These are phyloP conservation scores for Wickerhamiella nectarea DNA, from an alignment of 805 yeast genomes.

Conservation along the genomic window DNA sequence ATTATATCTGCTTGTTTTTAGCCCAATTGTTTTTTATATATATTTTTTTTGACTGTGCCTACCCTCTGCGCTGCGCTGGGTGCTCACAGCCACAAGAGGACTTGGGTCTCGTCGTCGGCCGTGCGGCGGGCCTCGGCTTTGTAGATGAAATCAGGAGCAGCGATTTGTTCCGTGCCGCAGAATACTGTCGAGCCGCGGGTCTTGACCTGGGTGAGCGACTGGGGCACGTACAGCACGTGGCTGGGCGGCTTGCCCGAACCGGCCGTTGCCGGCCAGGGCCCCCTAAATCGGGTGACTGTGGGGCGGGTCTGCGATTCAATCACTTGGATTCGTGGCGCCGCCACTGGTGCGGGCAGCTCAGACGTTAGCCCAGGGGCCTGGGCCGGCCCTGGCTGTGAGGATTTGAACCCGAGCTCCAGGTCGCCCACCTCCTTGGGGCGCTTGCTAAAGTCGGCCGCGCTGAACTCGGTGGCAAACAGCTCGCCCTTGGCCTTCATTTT, in stretches of 20 bases:
- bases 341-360: too few species aligned
- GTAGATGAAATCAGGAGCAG: background rate
- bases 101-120: background rate
- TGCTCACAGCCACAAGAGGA: background rate
- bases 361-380: too few species aligned
- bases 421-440: constrained; percentile 8
- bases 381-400: background rate
- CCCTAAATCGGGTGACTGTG: background rate
- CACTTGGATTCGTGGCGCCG: background rate
- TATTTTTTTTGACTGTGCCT: too few species aligned
- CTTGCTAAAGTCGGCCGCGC: constrained; percentile 1
- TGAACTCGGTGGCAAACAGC: constrained; percentile 30
- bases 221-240: background rate
- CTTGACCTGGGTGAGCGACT: background rate
- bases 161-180: background rate
- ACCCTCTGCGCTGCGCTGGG: too few species aligned
- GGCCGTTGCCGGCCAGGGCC: background rate
- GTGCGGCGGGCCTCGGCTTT: background rate
- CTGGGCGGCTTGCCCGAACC: background rate
- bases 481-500: constrained; percentile 61
- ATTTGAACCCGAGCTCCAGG: background rate
- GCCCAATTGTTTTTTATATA: too few species aligned
- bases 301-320: background rate
- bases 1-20: background rate
- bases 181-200: background rate